Evolutionary conservation across 805 yeast genomes (phyloP).

Genomic region (Yarrowia osloensis): DNA sequence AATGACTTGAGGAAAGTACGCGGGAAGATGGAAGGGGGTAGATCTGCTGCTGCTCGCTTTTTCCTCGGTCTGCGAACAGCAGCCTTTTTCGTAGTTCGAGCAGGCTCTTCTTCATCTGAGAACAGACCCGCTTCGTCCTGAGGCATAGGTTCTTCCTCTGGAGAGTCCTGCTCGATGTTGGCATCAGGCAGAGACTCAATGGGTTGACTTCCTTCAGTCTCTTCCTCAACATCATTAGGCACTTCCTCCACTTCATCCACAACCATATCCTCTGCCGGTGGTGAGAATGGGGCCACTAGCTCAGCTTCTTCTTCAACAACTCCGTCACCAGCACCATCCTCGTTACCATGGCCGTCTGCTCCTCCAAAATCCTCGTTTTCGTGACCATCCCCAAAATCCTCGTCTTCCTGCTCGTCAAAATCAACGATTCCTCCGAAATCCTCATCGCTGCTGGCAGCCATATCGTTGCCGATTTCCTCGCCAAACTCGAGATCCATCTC

Average conservation of each 20-base stretch:
- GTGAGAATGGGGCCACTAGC: background rate
- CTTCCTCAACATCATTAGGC: background rate
- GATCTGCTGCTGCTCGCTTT: background rate
- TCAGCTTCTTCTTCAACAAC: no score
- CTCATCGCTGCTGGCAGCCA: background rate
- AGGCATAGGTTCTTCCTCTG: background rate
- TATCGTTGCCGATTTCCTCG: background rate
- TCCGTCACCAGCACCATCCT: no score
- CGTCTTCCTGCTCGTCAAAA: background rate
- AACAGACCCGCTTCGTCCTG: background rate
- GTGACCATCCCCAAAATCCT: background rate
- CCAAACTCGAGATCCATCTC: constrained; percentile 25
- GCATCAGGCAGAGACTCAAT: background rate
- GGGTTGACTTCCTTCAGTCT: background rate
- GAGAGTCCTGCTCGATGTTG: background rate
- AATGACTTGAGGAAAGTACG: constrained; percentile 32
- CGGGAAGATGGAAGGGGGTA: constrained; percentile 25
- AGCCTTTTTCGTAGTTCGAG: background rate
- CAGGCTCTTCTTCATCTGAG: background rate
- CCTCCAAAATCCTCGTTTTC: no score
- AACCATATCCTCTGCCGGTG: background rate
- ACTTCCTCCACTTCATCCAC: background rate
- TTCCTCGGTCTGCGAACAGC: background rate
- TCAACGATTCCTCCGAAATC: constrained; percentile 10
- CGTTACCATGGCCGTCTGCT: no score